phyloP scores from a whole-genome alignment of 2,329 filamentous ascomycete genomes.

The Colletotrichum musae region DNA sequence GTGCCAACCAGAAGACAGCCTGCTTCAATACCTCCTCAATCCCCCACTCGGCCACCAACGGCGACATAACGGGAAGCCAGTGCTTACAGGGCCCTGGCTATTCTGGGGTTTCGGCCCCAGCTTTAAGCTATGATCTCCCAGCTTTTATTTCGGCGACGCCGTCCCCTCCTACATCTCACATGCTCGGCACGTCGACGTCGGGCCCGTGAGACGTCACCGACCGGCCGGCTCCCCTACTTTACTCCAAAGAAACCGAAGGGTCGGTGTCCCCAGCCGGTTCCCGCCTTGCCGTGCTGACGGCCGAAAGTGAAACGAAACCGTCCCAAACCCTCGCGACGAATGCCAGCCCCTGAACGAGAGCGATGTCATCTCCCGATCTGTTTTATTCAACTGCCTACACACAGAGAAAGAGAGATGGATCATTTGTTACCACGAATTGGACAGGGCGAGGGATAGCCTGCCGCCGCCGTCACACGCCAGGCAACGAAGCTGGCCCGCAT shows the following conservation, averaged over 20 bases:
- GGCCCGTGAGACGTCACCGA: neutral
- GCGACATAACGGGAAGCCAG: neutral
- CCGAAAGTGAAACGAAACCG: slow-evolving; percentile 7
- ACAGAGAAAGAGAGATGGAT: neutral
- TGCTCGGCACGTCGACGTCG: neutral
- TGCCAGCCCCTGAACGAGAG: slow-evolving; percentile 3
- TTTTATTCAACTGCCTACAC: too few relatives aligned
- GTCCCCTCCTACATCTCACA: neutral
- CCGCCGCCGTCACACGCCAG: neutral
- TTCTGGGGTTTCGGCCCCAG: neutral
- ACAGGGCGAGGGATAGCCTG: neutral
- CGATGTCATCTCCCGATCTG: neutral
- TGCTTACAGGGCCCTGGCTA: neutral
- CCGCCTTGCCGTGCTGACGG: slow-evolving; percentile 3
- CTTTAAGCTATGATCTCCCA: neutral
- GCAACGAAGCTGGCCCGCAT: neutral
- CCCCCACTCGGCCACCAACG: neutral
- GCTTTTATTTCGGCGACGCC: slow-evolving; percentile 2
- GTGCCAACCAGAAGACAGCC: neutral
- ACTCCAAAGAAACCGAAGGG: neutral
- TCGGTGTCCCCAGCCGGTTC: neutral
- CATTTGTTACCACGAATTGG: neutral
- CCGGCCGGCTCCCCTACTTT: neutral
- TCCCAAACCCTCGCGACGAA: neutral
- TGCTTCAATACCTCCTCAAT: neutral